phyloP scores from a whole-genome alignment of 768 basidiomycete genomes.

The Cystobasidium tubakii region DNA sequence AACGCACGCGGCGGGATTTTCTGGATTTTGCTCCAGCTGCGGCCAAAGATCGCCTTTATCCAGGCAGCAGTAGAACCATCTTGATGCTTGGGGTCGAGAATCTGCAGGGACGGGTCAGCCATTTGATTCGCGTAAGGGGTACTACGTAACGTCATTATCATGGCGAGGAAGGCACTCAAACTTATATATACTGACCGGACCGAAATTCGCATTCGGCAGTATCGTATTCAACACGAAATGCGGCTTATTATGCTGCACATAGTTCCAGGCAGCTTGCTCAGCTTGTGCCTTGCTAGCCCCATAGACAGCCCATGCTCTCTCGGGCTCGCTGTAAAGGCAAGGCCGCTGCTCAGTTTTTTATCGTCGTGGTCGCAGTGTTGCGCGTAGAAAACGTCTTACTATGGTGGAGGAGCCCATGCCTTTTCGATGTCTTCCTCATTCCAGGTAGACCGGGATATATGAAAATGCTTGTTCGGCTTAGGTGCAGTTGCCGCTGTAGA shows the following conservation, averaged over 20 bases:
- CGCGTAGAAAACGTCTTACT: neutral
- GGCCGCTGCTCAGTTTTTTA: neutral
- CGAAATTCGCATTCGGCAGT: slow-evolving; percentile 35
- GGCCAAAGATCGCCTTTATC: neutral
- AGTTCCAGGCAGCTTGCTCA: slow-evolving; percentile 23
- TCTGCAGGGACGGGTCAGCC: neutral
- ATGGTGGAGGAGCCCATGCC: slow-evolving; percentile 34
- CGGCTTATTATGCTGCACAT: slow-evolving; percentile 8
- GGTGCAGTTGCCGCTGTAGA: slow-evolving; percentile 23
- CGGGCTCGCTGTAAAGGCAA: neutral
- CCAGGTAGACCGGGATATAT: slow-evolving; percentile 8
- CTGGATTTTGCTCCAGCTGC: neutral
- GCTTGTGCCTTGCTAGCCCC: slow-evolving; percentile 27
- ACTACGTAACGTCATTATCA: too few relatives aligned
- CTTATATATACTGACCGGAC: neutral
- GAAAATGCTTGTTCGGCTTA: slow-evolving; percentile 26
- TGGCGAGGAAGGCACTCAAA: neutral
- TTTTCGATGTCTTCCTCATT: slow-evolving; percentile 9
- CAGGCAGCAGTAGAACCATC: slow-evolving; percentile 24
- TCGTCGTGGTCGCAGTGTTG: neutral
- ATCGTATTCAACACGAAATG: slow-evolving; percentile 16
- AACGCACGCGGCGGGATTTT: slow-evolving; percentile 14
- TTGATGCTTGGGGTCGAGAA: slow-evolving; percentile 24
- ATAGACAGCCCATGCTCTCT: slow-evolving; percentile 28
- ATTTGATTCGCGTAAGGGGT: neutral